Conservation (phyloP, 352 stramenopile genomes). For the Phytopythium boreale region DNA sequence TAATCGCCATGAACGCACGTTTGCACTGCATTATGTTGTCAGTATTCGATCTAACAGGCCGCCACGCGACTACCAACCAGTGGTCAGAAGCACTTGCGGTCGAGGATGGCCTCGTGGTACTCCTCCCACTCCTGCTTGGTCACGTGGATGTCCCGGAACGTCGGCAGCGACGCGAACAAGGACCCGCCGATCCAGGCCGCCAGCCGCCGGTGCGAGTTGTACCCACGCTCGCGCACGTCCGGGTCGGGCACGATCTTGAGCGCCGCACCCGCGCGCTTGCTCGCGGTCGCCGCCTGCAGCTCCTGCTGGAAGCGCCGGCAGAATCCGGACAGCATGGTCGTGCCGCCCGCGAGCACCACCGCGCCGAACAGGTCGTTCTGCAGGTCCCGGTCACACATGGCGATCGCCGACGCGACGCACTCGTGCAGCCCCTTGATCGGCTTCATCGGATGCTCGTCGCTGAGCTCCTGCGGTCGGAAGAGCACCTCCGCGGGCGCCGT, state of each 20-base stretch:
- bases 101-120: conserved; percentile 81
- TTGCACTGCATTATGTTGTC: background rate
- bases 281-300: conserved; percentile 30
- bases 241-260: conserved; percentile 80
- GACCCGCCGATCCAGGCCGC: conserved; percentile 89
- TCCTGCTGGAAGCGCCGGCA: conserved; percentile 81
- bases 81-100: conserved; percentile 80
- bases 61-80: background rate
- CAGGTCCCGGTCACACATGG: conserved; percentile 84
- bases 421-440: conserved; percentile 81
- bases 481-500: conserved; percentile 69
- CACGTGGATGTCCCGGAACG: conserved; percentile 87
- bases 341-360: conserved; percentile 81
- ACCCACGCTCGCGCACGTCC: conserved; percentile 71
- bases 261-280: conserved; percentile 9
- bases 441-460: conserved; percentile 89
- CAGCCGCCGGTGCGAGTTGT: conserved; percentile 83
- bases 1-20: background rate
- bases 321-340: conserved; percentile 82
- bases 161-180: conserved; percentile 86
- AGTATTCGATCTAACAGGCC: conserved; percentile 27
- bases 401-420: conserved; percentile 74
- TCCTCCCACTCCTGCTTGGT: conserved; percentile 90
- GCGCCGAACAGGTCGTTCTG: conserved; percentile 70
- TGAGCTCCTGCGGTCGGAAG: conserved; percentile 84